Evolutionary conservation across 1,284 basidiomycete genomes (phyloP).

Genomic region (Chiua sp.): DNA sequence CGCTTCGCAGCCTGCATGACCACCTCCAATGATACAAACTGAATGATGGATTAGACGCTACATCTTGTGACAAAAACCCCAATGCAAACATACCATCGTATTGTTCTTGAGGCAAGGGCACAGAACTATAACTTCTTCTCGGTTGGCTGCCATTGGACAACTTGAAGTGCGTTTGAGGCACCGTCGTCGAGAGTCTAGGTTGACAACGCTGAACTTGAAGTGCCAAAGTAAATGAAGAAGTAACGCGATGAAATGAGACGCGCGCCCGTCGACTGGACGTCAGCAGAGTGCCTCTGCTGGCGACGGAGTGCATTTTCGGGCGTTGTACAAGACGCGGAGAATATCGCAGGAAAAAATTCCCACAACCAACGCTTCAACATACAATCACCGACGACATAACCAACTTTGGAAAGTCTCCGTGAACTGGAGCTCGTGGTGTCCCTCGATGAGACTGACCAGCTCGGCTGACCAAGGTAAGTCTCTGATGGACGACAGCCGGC

Average conservation of each 20-base stretch:
- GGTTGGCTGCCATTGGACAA: background rate
- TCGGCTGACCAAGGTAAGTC: background rate
- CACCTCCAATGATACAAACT: conserved; percentile 91
- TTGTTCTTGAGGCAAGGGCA: conserved; percentile 1
- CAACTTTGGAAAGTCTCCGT: conserved; percentile 26
- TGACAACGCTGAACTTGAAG: background rate
- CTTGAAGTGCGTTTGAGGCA: background rate
- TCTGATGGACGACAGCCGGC: too few species aligned
- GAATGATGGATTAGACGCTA: conserved; percentile 1
- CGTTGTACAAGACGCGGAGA: background rate
- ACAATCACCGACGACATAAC: conserved; percentile 26
- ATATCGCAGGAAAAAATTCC: conserved; percentile 10
- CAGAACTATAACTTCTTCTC: conserved; percentile 10
- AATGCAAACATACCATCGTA: conserved; percentile 30
- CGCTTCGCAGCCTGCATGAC: conserved; percentile 92
- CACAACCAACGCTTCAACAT: background rate
- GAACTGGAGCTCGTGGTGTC: background rate
- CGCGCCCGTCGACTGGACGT: conserved; percentile 6
- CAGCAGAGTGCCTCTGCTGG: conserved; percentile 8
- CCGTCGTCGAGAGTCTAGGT: background rate
- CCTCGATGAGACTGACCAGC: too few species aligned
- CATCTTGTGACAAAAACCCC: background rate
- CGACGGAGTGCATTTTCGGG: conserved; percentile 11
- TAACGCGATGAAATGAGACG: background rate
- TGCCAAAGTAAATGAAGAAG: background rate